Conservation (phyloP, 106 monocot species). For the Allium fistulosum region DNA sequence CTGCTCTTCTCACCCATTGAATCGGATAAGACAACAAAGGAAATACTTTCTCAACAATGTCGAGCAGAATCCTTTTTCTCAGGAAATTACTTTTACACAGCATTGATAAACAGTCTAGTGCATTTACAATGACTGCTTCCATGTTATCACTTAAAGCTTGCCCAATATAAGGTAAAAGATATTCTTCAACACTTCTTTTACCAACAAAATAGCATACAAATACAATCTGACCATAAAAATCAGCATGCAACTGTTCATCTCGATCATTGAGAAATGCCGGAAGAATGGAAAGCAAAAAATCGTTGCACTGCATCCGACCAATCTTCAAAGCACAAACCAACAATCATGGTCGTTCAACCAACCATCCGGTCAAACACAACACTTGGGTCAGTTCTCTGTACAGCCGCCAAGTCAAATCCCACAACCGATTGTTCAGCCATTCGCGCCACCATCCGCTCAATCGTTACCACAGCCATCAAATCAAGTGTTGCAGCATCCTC, state of each 20-base stretch:
- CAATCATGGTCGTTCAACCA: no score
- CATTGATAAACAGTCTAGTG: constrained; percentile 82
- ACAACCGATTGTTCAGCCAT: no score
- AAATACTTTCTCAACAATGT: constrained; percentile 73
- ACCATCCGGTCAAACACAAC: no score
- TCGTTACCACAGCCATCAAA: no score
- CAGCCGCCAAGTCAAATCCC: no score
- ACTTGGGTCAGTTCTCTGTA: no score
- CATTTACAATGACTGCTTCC: constrained; percentile 88
- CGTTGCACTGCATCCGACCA: constrained; percentile 65
- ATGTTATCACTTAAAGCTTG: constrained; percentile 78
- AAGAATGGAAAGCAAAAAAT: constrained; percentile 89
- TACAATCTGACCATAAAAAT: constrained; percentile 80
- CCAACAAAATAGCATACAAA: constrained; percentile 95
- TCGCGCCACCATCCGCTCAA: no score
- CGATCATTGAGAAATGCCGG: constrained; percentile 95
- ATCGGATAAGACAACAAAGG: constrained; percentile 87
- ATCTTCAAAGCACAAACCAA: no score
- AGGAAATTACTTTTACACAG: constrained; percentile 72
- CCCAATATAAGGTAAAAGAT: constrained; percentile 91
- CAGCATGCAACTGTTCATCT: constrained; percentile 82
- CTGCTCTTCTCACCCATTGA: constrained; percentile 78
- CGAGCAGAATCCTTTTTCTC: constrained; percentile 68
- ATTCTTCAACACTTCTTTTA: constrained; percentile 87
- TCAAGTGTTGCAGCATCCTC: no score